Percentiles rank a stretch among this genome's conserved stretches.
phyloP scores from a whole-genome alignment of 208 protist species.

The Porcisia deanei region DNA sequence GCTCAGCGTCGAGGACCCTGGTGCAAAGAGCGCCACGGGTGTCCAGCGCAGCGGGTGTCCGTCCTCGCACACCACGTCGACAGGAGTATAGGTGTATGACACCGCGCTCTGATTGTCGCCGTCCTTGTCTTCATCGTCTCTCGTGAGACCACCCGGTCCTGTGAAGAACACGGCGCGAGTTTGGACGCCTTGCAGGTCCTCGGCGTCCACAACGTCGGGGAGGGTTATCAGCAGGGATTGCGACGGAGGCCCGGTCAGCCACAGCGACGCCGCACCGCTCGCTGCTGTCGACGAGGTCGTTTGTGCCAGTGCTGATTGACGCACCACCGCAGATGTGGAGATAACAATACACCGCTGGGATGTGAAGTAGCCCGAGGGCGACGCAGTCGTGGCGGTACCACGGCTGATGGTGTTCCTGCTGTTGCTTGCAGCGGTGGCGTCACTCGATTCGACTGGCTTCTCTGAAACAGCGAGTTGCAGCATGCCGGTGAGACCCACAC shows the following conservation, averaged over 20 bases:
- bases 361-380: constrained; percentile 41
- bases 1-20: constrained; percentile 11
- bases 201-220: constrained; percentile 63
- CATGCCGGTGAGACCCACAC: constrained; percentile 44
- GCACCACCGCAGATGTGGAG: constrained; percentile 54
- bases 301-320: constrained; percentile 8
- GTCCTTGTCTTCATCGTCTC: constrained; percentile 13
- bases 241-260: constrained; percentile 30
- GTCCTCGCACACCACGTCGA: constrained; percentile 10
- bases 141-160: constrained; percentile 9
- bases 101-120: neutral
- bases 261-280: constrained; percentile 41
- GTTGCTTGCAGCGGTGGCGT: neutral
- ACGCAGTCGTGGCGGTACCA: neutral
- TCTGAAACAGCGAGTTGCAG: constrained; percentile 45
- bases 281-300: constrained; percentile 6
- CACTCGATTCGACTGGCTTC: neutral
- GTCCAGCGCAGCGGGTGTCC: constrained; percentile 16
- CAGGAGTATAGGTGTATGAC: constrained; percentile 17
- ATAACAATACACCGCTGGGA: constrained; percentile 47
- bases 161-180: constrained; percentile 75
- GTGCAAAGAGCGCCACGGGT: constrained; percentile 15
- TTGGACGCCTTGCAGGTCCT: constrained; percentile 69
- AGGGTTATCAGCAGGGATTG: constrained; percentile 68
- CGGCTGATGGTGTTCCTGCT: neutral